Conservation (phyloP, 2,329 filamentous ascomycete genomes). For the Incumbomyces lentus region DNA sequence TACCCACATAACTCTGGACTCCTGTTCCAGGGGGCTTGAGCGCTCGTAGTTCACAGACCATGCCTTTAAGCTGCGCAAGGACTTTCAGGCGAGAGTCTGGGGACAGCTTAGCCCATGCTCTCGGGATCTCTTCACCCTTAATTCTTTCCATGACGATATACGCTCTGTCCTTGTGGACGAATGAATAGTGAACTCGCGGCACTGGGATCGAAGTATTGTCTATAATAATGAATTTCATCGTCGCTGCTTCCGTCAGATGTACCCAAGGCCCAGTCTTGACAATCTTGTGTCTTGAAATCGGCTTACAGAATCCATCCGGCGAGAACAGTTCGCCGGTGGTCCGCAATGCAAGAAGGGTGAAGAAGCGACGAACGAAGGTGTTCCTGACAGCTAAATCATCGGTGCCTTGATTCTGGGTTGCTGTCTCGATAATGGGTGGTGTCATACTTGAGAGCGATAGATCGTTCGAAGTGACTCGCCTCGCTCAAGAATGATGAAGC, state of each 20-base stretch:
- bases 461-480: too few species aligned
- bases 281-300: conserved; percentile 22
- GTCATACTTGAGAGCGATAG: too few species aligned
- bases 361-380: conserved; percentile 11
- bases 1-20: conserved; percentile 13
- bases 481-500: too few species aligned
- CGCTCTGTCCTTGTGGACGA: conserved; percentile 28
- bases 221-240: conserved; percentile 33
- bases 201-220: conserved; percentile 36
- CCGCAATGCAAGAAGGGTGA: conserved; percentile 22
- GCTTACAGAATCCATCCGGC: conserved; percentile 20
- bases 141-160: conserved; percentile 41
- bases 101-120: conserved; percentile 13
- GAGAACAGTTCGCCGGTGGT: conserved; percentile 22
- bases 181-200: conserved; percentile 36
- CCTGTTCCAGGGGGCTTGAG: conserved; percentile 7
- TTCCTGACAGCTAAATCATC: conserved; percentile 26
- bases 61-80: conserved; percentile 10
- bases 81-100: conserved; percentile 9
- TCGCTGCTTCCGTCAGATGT: conserved; percentile 30
- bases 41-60: conserved; percentile 13
- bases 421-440: too few species aligned
- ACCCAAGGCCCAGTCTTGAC: conserved; percentile 27
- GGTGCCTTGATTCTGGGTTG: conserved; percentile 23
- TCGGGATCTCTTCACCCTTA: conserved; percentile 21